Conservation (phyloP, 768 basidiomycete species). For the Mrakia blollopis region DNA sequence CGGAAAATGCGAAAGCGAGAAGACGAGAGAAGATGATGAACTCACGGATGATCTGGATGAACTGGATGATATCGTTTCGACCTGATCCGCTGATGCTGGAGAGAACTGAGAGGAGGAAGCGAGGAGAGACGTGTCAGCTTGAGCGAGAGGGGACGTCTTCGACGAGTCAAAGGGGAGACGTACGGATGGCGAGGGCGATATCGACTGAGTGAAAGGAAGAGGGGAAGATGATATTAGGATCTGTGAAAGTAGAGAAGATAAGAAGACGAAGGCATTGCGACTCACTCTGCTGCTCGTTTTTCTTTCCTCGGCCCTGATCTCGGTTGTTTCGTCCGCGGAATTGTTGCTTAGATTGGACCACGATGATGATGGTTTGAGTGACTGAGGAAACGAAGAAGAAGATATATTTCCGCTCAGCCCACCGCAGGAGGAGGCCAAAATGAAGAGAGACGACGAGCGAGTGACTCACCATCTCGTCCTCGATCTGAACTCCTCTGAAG, state of each 20-base stretch:
- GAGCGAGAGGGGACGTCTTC: no score
- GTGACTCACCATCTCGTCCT: not conserved
- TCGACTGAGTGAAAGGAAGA: not conserved
- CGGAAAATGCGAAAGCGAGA: no score
- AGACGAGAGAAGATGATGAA: not conserved
- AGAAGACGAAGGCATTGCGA: not conserved
- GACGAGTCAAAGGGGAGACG: not conserved
- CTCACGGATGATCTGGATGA: not conserved
- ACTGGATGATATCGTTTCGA: not conserved
- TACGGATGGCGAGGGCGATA: not conserved
- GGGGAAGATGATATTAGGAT: not conserved
- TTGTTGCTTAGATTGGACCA: not conserved
- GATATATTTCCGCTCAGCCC: not conserved
- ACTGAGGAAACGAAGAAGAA: not conserved
- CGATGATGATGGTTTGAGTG: not conserved
- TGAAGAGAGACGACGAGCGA: not conserved
- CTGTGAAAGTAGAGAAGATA: not conserved
- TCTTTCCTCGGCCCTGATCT: not conserved
- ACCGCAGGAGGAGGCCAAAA: not conserved
- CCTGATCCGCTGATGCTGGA: not conserved
- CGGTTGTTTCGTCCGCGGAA: not conserved
- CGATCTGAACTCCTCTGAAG: not conserved
- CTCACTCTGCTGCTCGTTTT: conserved; percentile 8
- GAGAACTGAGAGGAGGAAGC: not conserved
- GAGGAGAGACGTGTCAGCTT: not conserved